These are phyloP conservation scores for Talaromyces sp. DNA, from an alignment of 2,329 filamentous ascomycete species.

Conservation along the genomic window DNA sequence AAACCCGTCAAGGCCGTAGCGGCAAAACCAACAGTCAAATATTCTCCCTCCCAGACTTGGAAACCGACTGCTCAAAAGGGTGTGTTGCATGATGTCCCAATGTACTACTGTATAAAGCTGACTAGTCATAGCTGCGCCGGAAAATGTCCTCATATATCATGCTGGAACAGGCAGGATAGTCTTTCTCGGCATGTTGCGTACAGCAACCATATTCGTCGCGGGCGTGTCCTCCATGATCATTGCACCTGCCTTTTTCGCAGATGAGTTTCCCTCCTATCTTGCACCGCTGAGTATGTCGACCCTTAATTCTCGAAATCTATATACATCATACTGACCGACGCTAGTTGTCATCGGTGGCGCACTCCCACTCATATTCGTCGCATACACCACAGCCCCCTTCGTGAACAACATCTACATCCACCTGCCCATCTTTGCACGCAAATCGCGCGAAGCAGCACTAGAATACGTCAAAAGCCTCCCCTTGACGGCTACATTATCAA, in stretches of 20 bases:
- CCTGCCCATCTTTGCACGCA: constrained; percentile 64
- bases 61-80: constrained; percentile 33
- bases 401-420: constrained; percentile 70
- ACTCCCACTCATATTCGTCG: constrained; percentile 64
- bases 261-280: constrained; percentile 45
- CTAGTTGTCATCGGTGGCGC: constrained; percentile 60
- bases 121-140: constrained; percentile 34
- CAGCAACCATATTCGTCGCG: constrained; percentile 69
- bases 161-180: constrained; percentile 66
- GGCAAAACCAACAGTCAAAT: background rate
- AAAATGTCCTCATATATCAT: constrained; percentile 68
- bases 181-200: constrained; percentile 68
- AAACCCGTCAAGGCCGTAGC: constrained; percentile 8
- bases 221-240: constrained; percentile 64
- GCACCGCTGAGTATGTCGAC: constrained; percentile 39
- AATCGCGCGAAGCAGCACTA: constrained; percentile 52
- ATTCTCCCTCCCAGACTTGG: constrained; percentile 15
- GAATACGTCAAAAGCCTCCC: constrained; percentile 48
- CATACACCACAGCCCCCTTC: constrained; percentile 66
- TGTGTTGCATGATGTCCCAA: constrained; percentile 20
- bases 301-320: background rate
- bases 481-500: constrained; percentile 42
- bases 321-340: constrained; percentile 14
- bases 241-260: constrained; percentile 56
- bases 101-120: constrained; percentile 2